phyloP scores from a whole-genome alignment of 495 filamentous ascomycete genomes.

The Penicillium psychrofluorescens region DNA sequence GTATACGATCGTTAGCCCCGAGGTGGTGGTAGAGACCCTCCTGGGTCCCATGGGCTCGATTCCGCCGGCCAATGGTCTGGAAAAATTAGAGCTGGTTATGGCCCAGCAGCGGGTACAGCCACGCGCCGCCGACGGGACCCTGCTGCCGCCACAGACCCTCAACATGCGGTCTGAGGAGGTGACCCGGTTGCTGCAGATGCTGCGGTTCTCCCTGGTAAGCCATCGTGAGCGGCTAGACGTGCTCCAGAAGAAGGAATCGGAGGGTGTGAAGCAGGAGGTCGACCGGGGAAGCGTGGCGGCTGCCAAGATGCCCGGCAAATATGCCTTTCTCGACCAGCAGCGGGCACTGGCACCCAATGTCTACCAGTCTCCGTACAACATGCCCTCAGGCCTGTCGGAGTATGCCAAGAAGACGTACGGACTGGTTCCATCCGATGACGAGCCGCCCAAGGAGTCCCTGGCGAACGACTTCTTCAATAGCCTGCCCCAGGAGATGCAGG shows the following conservation, averaged over 20 bases:
- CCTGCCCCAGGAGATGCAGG: constrained; percentile 32
- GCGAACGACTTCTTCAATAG: constrained; percentile 40
- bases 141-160: constrained; percentile 35
- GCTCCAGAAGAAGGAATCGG: constrained; percentile 38
- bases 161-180: constrained; percentile 45
- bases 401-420: constrained; percentile 37
- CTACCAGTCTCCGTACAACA: constrained; percentile 43
- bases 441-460: constrained; percentile 33
- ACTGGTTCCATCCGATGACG: constrained; percentile 28
- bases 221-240: constrained; percentile 41
- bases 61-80: constrained; percentile 35
- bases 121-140: constrained; percentile 34
- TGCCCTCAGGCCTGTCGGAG: constrained; percentile 39
- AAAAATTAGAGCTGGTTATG: constrained; percentile 43
- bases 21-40: constrained; percentile 41
- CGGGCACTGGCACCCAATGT: constrained; percentile 34
- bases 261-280: constrained; percentile 29
- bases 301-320: constrained; percentile 34
- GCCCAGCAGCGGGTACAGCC: constrained; percentile 43
- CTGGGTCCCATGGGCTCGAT: constrained; percentile 42
- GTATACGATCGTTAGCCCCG: constrained; percentile 40
- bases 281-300: constrained; percentile 25
- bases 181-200: constrained; percentile 38
- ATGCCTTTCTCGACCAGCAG: constrained; percentile 39
- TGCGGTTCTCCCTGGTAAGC: constrained; percentile 40